These are phyloP conservation scores for Nicotiana obtusifolia DNA, from an alignment of 257 asterid genomes.

Conservation along the genomic window DNA sequence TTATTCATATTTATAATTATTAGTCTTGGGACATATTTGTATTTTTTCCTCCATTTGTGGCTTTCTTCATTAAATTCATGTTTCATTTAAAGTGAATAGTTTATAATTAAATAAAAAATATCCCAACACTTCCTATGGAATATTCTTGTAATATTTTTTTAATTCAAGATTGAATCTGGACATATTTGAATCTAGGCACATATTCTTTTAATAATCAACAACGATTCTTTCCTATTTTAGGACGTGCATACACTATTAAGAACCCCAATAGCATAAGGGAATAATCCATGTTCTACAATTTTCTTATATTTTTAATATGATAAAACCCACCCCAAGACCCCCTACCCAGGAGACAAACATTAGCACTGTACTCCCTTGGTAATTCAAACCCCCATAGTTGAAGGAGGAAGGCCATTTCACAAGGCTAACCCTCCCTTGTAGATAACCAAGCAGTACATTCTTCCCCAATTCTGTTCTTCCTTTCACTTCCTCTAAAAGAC, in stretches of 20 bases:
- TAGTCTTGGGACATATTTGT: too few species aligned
- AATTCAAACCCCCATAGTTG: neutral
- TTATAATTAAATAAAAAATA: too few species aligned
- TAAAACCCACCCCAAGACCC: neutral
- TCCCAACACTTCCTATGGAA: neutral
- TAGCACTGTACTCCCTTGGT: neutral
- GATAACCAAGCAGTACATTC: neutral
- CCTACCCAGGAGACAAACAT: neutral
- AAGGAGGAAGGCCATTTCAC: neutral
- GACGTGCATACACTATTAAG: neutral
- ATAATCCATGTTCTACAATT: neutral
- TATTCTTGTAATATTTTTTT: too few species aligned
- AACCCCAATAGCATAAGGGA: neutral
- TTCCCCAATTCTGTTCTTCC: neutral
- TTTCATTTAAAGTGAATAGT: neutral
- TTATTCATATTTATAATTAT: too few species aligned
- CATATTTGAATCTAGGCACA: neutral
- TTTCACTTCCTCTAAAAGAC: neutral
- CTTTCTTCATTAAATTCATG: too few species aligned
- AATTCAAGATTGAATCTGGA: neutral
- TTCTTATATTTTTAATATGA: neutral
- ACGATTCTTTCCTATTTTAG: neutral
- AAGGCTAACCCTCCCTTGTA: neutral
- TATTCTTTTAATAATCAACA: neutral
- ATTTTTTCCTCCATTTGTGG: too few species aligned